These are phyloP conservation scores for Aspergillus nanangensis DNA, from an alignment of 495 filamentous ascomycete species.

Conservation along the genomic window DNA sequence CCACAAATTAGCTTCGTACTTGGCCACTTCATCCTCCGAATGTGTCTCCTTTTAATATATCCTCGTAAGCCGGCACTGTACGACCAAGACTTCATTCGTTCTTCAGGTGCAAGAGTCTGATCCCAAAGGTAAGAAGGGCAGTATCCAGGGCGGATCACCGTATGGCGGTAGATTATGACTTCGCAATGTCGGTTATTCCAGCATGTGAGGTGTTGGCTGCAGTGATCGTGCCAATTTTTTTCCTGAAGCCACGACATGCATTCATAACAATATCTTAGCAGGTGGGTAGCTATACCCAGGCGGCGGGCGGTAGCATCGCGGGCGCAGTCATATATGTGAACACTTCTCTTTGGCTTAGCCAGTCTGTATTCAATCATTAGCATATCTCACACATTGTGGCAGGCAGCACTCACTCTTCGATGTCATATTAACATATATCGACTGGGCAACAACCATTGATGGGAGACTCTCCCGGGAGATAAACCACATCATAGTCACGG, in stretches of 20 bases:
- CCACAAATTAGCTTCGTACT: not conserved
- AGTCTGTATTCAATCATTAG: slow-evolving; percentile 13
- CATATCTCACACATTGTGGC: slow-evolving; percentile 6
- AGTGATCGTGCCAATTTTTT: slow-evolving; percentile 13
- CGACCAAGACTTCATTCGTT: slow-evolving; percentile 12
- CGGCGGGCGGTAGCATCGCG: slow-evolving; percentile 1
- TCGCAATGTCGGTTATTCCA: slow-evolving; percentile 15
- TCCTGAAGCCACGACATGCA: slow-evolving; percentile 12
- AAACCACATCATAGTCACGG: slow-evolving; percentile 17
- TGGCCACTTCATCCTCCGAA: not conserved
- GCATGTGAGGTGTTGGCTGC: slow-evolving; percentile 9
- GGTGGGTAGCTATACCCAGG: slow-evolving; percentile 8
- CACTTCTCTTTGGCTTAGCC: slow-evolving; percentile 13
- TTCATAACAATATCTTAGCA: slow-evolving; percentile 17
- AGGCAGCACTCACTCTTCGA: slow-evolving; percentile 7
- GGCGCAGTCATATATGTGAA: slow-evolving; percentile 13
- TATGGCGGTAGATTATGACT: slow-evolving; percentile 16
- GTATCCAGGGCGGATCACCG: slow-evolving; percentile 15
- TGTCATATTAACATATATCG: slow-evolving; percentile 8
- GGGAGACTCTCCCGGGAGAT: slow-evolving; percentile 15
- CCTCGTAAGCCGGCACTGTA: slow-evolving; percentile 14
- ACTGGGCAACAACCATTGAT: slow-evolving; percentile 13
- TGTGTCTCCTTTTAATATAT: slow-evolving; percentile 15
- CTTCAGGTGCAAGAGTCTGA: slow-evolving; percentile 3
- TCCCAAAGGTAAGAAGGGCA: slow-evolving; percentile 14